Evolutionary conservation across 768 basidiomycete genomes (phyloP), one percentile per base, ranked within the genome.

Genomic region (Trametes elegans): DNA sequence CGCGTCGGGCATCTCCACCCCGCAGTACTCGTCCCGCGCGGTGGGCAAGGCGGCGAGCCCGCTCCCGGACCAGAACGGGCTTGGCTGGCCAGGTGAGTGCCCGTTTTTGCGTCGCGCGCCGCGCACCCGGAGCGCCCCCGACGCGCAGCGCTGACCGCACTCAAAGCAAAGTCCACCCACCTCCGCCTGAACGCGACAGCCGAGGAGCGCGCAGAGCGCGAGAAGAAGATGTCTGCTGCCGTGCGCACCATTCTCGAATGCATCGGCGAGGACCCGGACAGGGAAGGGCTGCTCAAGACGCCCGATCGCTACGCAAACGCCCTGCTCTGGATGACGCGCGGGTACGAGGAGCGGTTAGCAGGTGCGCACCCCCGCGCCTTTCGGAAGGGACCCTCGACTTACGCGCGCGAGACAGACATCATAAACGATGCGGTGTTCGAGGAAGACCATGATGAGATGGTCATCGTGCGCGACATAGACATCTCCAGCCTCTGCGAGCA

Each of bases 361-460:
- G 92, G 94, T 93, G 50, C 28, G 44, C n/a, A n/a, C n/a, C n/a
- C n/a, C n/a, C n/a, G n/a, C n/a, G n/a, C n/a, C n/a, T n/a, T n/a
- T n/a, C n/a, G 13, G 19, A 26, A 31, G 39, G 21, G 42, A 28
- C 13, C 11, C 23, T 31, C 31, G 45, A 43, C 49, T 8, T 38
- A n/a, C n/a, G n/a, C 32, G 23, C 31, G 19, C 16, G 2, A 23
- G 16, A 68, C 34, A 93, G 97, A 99, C 70, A 95, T 98, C 65
- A 97, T 98, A 60, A 98, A 98, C 73, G 92, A 96, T 77, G 97
- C 97, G 54, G 84, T 99, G 34, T 99, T 99, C 68, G 88, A 93
- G 39, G 97, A 99, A 71, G 93, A 99, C 72, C 97, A 99, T 75
- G 97, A 98, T 65, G 97, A 99, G 72, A 96, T 99, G 93, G 97